Base-by-base conservation (phyloP, 2,329 filamentous ascomycete genomes). In the Hypoxylon sp. region DNA sequence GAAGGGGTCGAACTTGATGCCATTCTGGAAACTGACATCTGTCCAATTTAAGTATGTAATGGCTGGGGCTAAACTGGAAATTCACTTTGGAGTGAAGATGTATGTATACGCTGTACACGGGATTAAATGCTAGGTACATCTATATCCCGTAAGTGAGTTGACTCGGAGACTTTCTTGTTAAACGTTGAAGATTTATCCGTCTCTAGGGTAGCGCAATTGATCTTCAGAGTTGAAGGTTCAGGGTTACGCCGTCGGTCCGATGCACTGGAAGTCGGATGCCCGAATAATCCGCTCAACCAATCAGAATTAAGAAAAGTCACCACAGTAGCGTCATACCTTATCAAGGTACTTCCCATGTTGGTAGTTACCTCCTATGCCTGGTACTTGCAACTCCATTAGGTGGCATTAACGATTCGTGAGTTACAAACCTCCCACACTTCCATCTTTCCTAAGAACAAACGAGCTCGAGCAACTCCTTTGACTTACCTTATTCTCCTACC, bases 281-380 rank as follows among this genome's bases (percentile, higher is more conserved):
- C 51, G 49, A 59, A 71, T 71, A 56, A 67, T 69, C 69, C 66
- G 66, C 4, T 6, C 3, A 32, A 11, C 69, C 69, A 71, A 71
- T 71, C 34, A 65, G 9, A 45, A 49, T 32, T 7, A 11, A 23
- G 48, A 28, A 58, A 60, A 59, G 28, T 43, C 38, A 62, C 43
- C 58, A 58, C 50, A 53, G 63, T 69, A 58, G 63, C 66, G 66
- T 71, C 66, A 71, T 56, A 56, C 21, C 32, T 66, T 5, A 51
- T 64, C 50, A 32, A 63, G 56, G 58, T 63, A 65, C 56, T 41
- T 65, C 38, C 41, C 41, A 64, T 28, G 21, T 46, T 46, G 49
- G 55, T 64, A 58, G 28, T n/a, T 65, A 17, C 21, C n/a, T 46
- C 2, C 23, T 23, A 23, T 23, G 5, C 5, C 23, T 23, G 28